Evolutionary conservation across 768 basidiomycete genomes (phyloP), one percentile per base, ranked within the genome.

Genomic region (Pleurotus djamor): DNA sequence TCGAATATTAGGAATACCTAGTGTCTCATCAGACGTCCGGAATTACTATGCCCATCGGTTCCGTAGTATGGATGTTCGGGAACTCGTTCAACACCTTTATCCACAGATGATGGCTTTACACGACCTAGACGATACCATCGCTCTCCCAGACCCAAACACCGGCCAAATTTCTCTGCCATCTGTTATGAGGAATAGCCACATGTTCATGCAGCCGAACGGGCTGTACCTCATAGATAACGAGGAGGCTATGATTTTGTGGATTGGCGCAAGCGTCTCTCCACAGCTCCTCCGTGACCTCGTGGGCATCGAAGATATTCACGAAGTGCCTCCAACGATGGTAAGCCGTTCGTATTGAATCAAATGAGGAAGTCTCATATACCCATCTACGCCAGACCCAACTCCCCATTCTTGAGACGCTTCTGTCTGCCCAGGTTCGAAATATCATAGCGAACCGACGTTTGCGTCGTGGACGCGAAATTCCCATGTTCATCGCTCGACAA

Each of bases 201-300:
- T 79, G 47, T 92, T 88, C 64, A 98, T 99, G 97, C 86, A 93
- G 67, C 83, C 84, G 1, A 80, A 91, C 65, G 97, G 97, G 0
- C 77, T 97, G n/a, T 99, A 98, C 73, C 78, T 98, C 48, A 87
- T 96, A 96, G 95, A 93, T 69, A 96, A 96, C 67, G 94, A 93
- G 54, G 94, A 95, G 65, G 72, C 80, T 34, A 86, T 88, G 68
- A 88, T 98, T 59, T 77, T 99, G 37, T 99, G 97, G 97, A 76
- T 99, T 14, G 97, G 97, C 3, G 74, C 80, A 3, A 88, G 87
- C 49, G 87, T 86, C 2, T 93, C 90, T 12, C 92, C 94, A 2
- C 88, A 91, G 68, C 71, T 98, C 35, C 74, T 98, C 3, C 73
- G 76, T 47, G 97, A 98, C 67, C 69, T 99, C 4, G 92, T 96